These are phyloP conservation scores for Xerocomus nothofagi DNA, from an alignment of 1,284 basidiomycete genomes.

Conservation along the genomic window DNA sequence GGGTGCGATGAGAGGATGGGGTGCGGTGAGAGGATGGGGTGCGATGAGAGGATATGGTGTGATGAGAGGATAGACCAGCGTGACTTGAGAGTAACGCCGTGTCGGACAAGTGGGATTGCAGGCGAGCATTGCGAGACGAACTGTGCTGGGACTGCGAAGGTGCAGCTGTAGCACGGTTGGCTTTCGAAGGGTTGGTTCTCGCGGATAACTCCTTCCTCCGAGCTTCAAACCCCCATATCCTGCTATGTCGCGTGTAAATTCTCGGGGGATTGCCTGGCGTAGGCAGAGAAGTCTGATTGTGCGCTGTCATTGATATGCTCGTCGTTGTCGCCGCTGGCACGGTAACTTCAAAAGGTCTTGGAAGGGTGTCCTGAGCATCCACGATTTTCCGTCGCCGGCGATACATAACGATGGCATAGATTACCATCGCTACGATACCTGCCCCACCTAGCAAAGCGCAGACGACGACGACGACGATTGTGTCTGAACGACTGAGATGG, in stretches of 20 bases:
- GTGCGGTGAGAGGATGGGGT: too few relatives aligned
- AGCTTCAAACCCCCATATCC: not conserved
- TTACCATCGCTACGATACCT: constrained; percentile 12
- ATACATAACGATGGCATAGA: constrained; percentile 10
- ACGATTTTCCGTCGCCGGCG: constrained; percentile 13
- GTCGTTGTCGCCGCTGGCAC: constrained; percentile 10
- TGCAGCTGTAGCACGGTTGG: not conserved
- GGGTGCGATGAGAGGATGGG: too few relatives aligned
- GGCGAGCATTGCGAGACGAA: not conserved
- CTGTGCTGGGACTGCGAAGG: not conserved
- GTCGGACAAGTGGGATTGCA: constrained; percentile 3
- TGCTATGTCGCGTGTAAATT: not conserved
- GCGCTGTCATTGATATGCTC: not conserved
- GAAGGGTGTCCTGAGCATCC: constrained; percentile 26
- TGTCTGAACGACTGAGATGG: constrained; percentile 4
- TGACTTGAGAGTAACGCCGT: not conserved
- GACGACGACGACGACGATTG: constrained; percentile 18
- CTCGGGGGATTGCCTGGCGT: constrained; percentile 5
- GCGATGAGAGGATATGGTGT: not conserved
- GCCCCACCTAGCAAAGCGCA: constrained; percentile 24
- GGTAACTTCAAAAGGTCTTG: constrained; percentile 26
- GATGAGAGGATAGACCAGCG: constrained; percentile 1
- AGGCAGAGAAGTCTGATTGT: not conserved
- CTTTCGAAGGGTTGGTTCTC: not conserved
- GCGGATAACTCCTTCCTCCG: not conserved